These are phyloP conservation scores for Dysphania ambrosioides DNA, from an alignment of 148 eudicot genomes.

Conservation along the genomic window DNA sequence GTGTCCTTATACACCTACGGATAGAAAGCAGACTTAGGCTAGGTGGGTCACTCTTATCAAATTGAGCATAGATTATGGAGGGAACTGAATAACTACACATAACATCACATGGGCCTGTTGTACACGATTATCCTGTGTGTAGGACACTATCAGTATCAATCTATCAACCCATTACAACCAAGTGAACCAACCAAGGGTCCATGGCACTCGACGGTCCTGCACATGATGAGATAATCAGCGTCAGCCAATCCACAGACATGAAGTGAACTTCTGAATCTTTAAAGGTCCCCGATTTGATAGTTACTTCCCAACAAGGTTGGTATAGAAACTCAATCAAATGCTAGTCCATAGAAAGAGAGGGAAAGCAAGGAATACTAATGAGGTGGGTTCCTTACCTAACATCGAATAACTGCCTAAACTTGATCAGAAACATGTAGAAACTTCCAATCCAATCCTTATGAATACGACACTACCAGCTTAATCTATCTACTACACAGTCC, in stretches of 20 bases:
- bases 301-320: neutral
- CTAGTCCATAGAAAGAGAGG: neutral
- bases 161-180: neutral
- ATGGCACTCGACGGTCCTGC: neutral
- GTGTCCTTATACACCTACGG: neutral
- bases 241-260: slow-evolving; percentile 8
- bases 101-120: neutral
- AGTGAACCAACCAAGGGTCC: neutral
- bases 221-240: neutral
- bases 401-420: neutral
- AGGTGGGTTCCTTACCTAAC: slow-evolving; percentile 9
- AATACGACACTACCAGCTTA: neutral
- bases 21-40: neutral
- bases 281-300: neutral
- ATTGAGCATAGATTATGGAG: neutral
- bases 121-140: neutral
- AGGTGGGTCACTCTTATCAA: neutral
- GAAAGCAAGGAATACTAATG: neutral
- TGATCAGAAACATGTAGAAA: neutral
- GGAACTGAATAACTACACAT: neutral
- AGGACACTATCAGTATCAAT: neutral
- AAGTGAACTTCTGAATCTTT: neutral
- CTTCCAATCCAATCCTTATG: slow-evolving; percentile 1
- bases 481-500: neutral
- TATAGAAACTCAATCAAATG: neutral